Percentiles rank a stretch among this genome's conserved stretches.
These are phyloP conservation scores for Kurtzmaniella quercitrusa DNA, from an alignment of 1,139 yeast genomes.

Conservation along the genomic window DNA sequence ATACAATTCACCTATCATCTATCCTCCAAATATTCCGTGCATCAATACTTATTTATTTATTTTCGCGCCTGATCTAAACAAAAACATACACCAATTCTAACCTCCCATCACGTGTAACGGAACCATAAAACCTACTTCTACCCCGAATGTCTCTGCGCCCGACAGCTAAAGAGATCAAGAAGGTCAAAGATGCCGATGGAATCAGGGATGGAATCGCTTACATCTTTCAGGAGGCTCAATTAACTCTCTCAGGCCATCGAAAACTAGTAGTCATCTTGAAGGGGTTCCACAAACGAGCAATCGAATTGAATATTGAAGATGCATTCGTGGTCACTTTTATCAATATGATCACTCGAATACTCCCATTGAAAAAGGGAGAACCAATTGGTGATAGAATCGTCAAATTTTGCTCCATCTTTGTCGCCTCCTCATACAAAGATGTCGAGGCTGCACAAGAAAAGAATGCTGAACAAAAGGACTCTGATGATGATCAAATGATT, in stretches of 20 bases:
- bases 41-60: neutral
- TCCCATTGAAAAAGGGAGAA: constrained; percentile 70
- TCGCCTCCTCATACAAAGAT: constrained; percentile 44
- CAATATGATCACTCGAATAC: constrained; percentile 56
- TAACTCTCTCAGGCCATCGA: constrained; percentile 69
- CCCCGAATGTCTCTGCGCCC: constrained; percentile 8
- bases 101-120: neutral
- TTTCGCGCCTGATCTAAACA: constrained; percentile 1
- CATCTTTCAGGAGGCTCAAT: constrained; percentile 80
- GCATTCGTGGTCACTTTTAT: constrained; percentile 60
- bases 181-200: constrained; percentile 22
- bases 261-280: constrained; percentile 64
- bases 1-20: neutral
- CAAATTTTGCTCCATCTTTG: constrained; percentile 67
- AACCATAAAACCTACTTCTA: neutral
- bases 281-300: constrained; percentile 55
- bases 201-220: constrained; percentile 50
- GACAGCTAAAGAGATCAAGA: constrained; percentile 16
- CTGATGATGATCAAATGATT: constrained; percentile 18
- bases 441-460: constrained; percentile 18
- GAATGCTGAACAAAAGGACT: constrained; percentile 13
- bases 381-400: constrained; percentile 73
- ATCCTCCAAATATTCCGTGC: neutral
- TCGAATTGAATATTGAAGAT: constrained; percentile 47
- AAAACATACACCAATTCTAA: neutral